A percentile compares a stretch with the other conserved stretches of the same genome.
Conservation (phyloP, 331 rosid genomes). For the Phaseolus coccineus region DNA sequence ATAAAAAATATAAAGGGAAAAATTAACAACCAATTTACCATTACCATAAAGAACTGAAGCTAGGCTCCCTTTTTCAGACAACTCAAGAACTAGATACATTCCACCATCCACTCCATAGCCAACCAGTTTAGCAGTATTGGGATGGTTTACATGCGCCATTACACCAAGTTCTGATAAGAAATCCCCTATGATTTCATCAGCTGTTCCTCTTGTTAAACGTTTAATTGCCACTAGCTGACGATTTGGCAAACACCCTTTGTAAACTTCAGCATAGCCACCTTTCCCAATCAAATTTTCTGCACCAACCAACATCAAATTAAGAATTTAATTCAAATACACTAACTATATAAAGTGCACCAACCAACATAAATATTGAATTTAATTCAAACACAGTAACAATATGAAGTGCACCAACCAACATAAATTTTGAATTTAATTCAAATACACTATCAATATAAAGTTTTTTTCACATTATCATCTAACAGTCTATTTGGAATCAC, state of each 20-base stretch:
- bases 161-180: constrained; percentile 90
- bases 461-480: neutral
- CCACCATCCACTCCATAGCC: constrained; percentile 98
- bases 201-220: constrained; percentile 71
- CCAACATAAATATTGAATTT: no score
- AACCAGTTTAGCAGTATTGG: constrained; percentile 83
- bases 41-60: constrained; percentile 86
- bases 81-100: constrained; percentile 85
- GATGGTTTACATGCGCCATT: constrained; percentile 90
- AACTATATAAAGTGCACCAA: no score
- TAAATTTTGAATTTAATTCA: neutral
- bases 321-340: neutral
- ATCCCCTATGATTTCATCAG: constrained; percentile 77
- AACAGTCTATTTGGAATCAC: neutral
- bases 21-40: neutral
- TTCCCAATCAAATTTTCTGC: constrained; percentile 91
- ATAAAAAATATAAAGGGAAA: neutral
- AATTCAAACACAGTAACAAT: neutral
- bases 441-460: neutral
- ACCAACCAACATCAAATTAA: constrained; percentile 40
- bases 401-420: neutral
- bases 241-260: constrained; percentile 81
- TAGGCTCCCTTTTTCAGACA: constrained; percentile 88
- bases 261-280: constrained; percentile 97
- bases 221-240: constrained; percentile 81